phyloP scores from a whole-genome alignment of 2,329 filamentous ascomycete genomes.

The Metarhizium rileyi region DNA sequence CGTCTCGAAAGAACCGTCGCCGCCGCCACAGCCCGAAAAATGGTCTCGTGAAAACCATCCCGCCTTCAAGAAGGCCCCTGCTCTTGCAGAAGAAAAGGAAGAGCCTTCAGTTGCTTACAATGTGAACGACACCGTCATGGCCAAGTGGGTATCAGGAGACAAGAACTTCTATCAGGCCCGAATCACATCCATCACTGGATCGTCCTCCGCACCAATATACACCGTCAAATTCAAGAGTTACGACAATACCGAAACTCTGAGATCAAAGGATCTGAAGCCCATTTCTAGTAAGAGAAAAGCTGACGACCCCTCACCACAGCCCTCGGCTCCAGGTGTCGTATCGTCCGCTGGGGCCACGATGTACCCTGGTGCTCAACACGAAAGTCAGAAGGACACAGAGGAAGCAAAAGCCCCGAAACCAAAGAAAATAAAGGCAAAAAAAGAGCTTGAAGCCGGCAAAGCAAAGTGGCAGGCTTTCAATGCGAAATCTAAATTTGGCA shows the following conservation, averaged over 20 bases:
- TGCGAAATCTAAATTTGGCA: conserved; percentile 62
- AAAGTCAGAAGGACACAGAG: conserved; percentile 53
- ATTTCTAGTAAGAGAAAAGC: conserved; percentile 77
- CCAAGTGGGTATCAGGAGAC: conserved; percentile 85
- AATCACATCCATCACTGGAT: conserved; percentile 90
- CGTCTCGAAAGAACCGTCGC: conserved; percentile 33
- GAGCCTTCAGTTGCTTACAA: conserved; percentile 53
- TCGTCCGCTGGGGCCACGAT: conserved; percentile 46
- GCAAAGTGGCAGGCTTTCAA: conserved; percentile 93
- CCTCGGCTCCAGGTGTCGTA: conserved; percentile 36
- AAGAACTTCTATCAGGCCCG: conserved; percentile 84
- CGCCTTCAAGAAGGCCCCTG: conserved; percentile 51
- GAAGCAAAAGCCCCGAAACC: conserved; percentile 63
- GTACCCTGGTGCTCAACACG: conserved; percentile 52
- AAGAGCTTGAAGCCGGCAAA: conserved; percentile 83
- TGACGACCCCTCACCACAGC: conserved; percentile 56
- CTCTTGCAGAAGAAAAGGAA: conserved; percentile 39
- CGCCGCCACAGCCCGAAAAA: conserved; percentile 53
- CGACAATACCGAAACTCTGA: conserved; percentile 70
- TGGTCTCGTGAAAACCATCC: conserved; percentile 76
- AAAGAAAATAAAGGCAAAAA: conserved; percentile 86
- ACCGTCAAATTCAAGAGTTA: conserved; percentile 94
- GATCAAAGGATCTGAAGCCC: conserved; percentile 74
- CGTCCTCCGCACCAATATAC: conserved; percentile 82
- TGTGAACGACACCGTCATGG: conserved; percentile 83